Evolutionary conservation across 1,284 basidiomycete genomes (phyloP).

Genomic region (Lentinula novae-zelandiae): DNA sequence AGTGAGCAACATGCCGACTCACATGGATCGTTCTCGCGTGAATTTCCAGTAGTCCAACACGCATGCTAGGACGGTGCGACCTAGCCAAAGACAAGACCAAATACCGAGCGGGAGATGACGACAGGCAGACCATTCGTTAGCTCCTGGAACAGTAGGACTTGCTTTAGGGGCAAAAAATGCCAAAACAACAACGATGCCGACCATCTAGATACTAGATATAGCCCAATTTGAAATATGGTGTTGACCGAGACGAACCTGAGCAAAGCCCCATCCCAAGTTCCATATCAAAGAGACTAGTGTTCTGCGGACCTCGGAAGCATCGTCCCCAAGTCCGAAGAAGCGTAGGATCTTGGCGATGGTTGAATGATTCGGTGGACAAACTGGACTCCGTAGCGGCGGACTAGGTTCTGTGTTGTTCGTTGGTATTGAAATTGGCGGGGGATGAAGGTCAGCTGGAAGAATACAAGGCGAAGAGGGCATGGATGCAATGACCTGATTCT

Average conservation of each 20-base stretch:
- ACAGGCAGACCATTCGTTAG: constrained; percentile 65
- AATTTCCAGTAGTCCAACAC: constrained; percentile 61
- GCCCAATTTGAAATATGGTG: background rate
- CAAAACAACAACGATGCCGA: constrained; percentile 52
- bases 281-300: constrained; percentile 53
- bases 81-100: constrained; percentile 70
- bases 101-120: constrained; percentile 62
- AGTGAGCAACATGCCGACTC: constrained; percentile 18
- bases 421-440: background rate
- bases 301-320: constrained; percentile 52
- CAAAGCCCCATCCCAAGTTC: constrained; percentile 48
- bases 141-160: constrained; percentile 41
- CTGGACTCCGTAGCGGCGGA: constrained; percentile 4
- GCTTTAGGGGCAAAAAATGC: constrained; percentile 43
- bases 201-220: constrained; percentile 34
- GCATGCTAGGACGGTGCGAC: constrained; percentile 50
- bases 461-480: background rate
- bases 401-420: constrained; percentile 3
- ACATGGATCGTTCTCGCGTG: constrained; percentile 42
- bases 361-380: constrained; percentile 20
- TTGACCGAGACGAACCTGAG: constrained; percentile 45
- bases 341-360: constrained; percentile 31
- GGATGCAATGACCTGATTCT: background rate
- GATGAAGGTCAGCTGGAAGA: background rate
- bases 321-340: constrained; percentile 56